A percentile compares a stretch with the other conserved stretches of the same genome.
phyloP scores from a whole-genome alignment of 1,284 basidiomycete species.

The Phlebopus sp. region DNA sequence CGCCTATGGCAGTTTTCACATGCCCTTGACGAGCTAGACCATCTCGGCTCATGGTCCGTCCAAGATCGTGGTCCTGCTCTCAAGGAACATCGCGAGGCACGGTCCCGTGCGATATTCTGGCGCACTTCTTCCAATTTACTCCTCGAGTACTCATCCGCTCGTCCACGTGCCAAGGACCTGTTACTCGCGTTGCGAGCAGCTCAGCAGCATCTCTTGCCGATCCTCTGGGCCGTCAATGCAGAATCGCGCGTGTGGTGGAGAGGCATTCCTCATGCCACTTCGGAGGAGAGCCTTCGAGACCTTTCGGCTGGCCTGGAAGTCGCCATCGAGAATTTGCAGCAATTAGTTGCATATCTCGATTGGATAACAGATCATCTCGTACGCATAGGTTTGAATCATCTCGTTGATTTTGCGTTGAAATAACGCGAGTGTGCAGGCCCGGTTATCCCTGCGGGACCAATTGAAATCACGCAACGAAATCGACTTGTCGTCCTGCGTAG shows the following conservation, averaged over 20 bases:
- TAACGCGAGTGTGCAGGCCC: conserved; percentile 15
- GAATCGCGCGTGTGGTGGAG: conserved; percentile 6
- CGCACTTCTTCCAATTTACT: conserved; percentile 32
- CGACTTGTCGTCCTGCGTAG: conserved; percentile 17
- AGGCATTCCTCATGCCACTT: not conserved
- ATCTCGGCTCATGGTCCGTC: conserved; percentile 12
- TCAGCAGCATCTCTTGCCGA: conserved; percentile 14
- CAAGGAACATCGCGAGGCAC: conserved; percentile 11
- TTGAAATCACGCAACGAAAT: conserved; percentile 7
- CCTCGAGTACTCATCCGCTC: conserved; percentile 33
- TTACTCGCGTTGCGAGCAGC: conserved; percentile 15
- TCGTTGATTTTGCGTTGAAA: conserved; percentile 6
- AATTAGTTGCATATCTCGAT: conserved; percentile 29
- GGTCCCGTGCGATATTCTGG: conserved; percentile 27
- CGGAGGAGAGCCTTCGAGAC: conserved; percentile 9
- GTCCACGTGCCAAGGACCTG: conserved; percentile 18
- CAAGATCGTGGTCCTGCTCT: not conserved
- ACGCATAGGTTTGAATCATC: conserved; percentile 3
- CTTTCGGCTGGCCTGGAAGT: conserved; percentile 24
- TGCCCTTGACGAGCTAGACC: conserved; percentile 29
- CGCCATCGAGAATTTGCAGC: conserved; percentile 18
- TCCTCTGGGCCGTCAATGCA: not conserved
- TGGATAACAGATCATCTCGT: conserved; percentile 28
- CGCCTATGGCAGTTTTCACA: conserved; percentile 22
- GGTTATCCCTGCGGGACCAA: conserved; percentile 15